Evolutionary conservation across 495 filamentous ascomycete species (phyloP).

Genomic region (Aspergillus ellipticus): DNA sequence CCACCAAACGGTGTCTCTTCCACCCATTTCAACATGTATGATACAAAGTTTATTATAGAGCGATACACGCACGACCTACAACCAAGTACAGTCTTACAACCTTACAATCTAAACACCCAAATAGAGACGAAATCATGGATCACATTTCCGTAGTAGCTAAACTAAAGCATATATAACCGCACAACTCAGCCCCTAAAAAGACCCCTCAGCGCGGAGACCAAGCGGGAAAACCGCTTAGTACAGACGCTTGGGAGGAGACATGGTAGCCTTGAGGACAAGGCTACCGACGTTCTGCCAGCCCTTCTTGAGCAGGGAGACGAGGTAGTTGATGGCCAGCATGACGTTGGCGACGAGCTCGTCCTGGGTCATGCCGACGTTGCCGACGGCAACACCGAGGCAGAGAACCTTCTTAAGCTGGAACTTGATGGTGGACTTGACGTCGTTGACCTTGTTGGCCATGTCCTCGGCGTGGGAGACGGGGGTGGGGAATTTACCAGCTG

Average conservation of each 20-base stretch:
- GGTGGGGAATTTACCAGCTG: constrained; percentile 98
- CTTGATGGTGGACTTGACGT: constrained; percentile 99
- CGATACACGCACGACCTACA: not conserved
- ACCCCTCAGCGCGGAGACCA: constrained; percentile 24
- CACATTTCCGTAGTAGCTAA: constrained; percentile 29
- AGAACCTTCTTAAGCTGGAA: constrained; percentile 99
- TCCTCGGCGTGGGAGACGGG: constrained; percentile 95
- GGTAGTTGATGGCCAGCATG: constrained; percentile 98
- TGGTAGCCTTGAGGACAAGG: constrained; percentile 98
- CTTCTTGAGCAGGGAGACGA: constrained; percentile 98
- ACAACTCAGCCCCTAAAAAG: constrained; percentile 24
- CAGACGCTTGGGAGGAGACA: constrained; percentile 94
- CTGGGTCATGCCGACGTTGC: constrained; percentile 95
- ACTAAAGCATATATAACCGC: constrained; percentile 33
- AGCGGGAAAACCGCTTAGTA: constrained; percentile 66
- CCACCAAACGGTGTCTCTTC: not conserved
- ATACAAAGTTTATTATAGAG: not conserved
- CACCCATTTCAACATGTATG: not conserved
- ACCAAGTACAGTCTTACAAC: not conserved
- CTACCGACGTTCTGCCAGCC: constrained; percentile 99
- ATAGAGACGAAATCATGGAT: constrained; percentile 24
- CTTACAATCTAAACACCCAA: not conserved
- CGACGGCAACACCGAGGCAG: constrained; percentile 97
- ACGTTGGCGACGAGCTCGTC: constrained; percentile 96
- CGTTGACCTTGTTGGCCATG: constrained; percentile 86